Evolutionary conservation across 2,329 filamentous ascomycete species (phyloP).

Genomic region (Exophiala spinifera): DNA sequence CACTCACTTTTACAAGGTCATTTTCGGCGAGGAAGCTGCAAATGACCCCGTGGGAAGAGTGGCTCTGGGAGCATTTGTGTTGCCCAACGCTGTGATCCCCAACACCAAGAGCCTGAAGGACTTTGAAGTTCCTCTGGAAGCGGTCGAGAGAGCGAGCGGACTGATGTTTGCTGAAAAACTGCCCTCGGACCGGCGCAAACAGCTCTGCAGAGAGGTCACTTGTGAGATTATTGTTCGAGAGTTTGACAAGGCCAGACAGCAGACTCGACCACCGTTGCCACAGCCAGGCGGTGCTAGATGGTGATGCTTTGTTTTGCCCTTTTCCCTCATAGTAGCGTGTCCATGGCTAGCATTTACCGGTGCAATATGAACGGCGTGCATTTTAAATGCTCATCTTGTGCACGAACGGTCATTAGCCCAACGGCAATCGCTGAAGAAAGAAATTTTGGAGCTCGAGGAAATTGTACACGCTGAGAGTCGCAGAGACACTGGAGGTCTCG

Average conservation of each 20-base stretch:
- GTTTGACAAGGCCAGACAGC: conserved; percentile 61
- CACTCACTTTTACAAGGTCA: conserved; percentile 99
- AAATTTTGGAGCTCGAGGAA: too few species aligned
- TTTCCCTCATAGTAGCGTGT: background rate
- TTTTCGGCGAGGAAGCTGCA: conserved; percentile 84
- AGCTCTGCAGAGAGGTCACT: conserved; percentile 79
- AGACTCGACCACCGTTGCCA: conserved; percentile 27
- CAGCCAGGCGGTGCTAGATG: conserved; percentile 7
- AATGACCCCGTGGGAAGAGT: conserved; percentile 63
- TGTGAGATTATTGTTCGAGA: conserved; percentile 83
- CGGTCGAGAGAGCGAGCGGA: conserved; percentile 85
- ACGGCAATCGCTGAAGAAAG: too few species aligned
- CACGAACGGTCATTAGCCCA: too few species aligned
- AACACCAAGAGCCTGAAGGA: conserved; percentile 84
- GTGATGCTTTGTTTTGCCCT: background rate
- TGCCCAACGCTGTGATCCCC: conserved; percentile 85
- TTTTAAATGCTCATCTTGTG: too few species aligned
- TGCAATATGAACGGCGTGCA: background rate
- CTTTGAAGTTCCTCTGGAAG: conserved; percentile 93
- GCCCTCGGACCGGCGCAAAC: conserved; percentile 67
- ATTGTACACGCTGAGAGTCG: too few species aligned
- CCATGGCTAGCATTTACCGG: background rate
- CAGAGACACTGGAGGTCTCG: too few species aligned
- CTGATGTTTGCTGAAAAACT: conserved; percentile 85
- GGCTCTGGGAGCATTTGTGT: conserved; percentile 86